phyloP scores from a whole-genome alignment of 768 basidiomycete species.

The Amanita inopinata region DNA sequence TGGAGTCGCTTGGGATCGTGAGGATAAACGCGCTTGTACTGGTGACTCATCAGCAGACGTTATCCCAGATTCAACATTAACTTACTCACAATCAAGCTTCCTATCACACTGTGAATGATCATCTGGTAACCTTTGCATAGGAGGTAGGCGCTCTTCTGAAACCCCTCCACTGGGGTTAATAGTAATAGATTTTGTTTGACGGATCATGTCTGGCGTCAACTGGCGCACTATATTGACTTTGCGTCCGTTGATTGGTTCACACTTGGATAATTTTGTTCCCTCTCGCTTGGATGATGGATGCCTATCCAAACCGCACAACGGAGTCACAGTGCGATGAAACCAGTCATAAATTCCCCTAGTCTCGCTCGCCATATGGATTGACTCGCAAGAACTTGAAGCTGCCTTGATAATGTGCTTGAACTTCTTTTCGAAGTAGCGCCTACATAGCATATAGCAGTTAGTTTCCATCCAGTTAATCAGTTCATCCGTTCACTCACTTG shows the following conservation, averaged over 20 bases:
- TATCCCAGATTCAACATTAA: slow-evolving; percentile 1
- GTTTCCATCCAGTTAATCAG: too few species aligned
- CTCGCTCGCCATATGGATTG: not conserved
- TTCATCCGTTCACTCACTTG: slow-evolving; percentile 35
- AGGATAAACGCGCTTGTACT: slow-evolving; percentile 8
- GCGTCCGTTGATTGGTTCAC: not conserved
- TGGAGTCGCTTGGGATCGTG: not conserved
- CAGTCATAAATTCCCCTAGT: not conserved
- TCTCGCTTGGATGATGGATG: not conserved
- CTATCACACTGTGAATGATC: slow-evolving; percentile 11
- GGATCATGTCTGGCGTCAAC: slow-evolving; percentile 68
- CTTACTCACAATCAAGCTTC: slow-evolving; percentile 9
- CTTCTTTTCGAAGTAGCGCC: slow-evolving; percentile 62
- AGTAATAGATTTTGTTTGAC: slow-evolving; percentile 57
- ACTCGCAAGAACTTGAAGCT: slow-evolving; percentile 6
- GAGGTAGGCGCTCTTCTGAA: slow-evolving; percentile 33
- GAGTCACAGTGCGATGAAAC: slow-evolving; percentile 12
- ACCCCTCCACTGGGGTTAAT: slow-evolving; percentile 73
- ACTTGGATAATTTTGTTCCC: not conserved
- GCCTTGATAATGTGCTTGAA: slow-evolving; percentile 47
- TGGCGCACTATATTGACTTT: slow-evolving; percentile 23
- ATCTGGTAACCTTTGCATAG: not conserved
- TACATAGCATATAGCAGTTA: slow-evolving; percentile 20
- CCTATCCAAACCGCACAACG: slow-evolving; percentile 1
- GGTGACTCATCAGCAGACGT: slow-evolving; percentile 5